phyloP scores from a whole-genome alignment of 1,284 basidiomycete genomes.

The Ustilago loliicola region DNA sequence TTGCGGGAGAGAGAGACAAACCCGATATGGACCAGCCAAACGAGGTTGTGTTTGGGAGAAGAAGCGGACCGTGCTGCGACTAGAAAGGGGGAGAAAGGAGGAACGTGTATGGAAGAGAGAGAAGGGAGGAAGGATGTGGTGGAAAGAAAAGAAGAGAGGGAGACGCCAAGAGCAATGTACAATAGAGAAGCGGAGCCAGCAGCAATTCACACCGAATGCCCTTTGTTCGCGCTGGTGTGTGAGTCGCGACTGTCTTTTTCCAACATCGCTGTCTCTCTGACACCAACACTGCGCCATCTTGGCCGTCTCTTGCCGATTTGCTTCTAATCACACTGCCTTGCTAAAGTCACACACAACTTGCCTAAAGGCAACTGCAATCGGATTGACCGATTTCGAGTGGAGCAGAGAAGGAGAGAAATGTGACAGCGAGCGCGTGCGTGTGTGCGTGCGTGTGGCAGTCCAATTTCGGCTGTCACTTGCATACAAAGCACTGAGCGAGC shows the following conservation, averaged over 20 bases:
- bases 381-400: background rate
- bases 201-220: background rate
- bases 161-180: background rate
- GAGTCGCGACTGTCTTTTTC: too few species aligned
- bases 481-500: too few species aligned
- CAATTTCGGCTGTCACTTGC: background rate
- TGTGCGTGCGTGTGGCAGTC: background rate
- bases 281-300: too few species aligned
- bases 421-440: slow-evolving; percentile 2
- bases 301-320: too few species aligned
- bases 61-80: slow-evolving; percentile 11
- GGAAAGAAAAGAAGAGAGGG: background rate
- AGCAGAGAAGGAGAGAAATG: background rate
- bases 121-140: background rate
- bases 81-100: background rate
- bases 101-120: background rate
- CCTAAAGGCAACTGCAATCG: background rate
- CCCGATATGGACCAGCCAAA: slow-evolving; percentile 39
- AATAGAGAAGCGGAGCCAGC: background rate
- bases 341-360: background rate
- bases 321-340: too few species aligned
- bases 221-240: too few species aligned
- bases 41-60: background rate
- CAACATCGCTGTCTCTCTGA: too few species aligned
- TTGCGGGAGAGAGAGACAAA: slow-evolving; percentile 10